These are phyloP conservation scores for Phyllosticta citrichinensis DNA, from an alignment of 2,329 filamentous ascomycete species.

Conservation along the genomic window DNA sequence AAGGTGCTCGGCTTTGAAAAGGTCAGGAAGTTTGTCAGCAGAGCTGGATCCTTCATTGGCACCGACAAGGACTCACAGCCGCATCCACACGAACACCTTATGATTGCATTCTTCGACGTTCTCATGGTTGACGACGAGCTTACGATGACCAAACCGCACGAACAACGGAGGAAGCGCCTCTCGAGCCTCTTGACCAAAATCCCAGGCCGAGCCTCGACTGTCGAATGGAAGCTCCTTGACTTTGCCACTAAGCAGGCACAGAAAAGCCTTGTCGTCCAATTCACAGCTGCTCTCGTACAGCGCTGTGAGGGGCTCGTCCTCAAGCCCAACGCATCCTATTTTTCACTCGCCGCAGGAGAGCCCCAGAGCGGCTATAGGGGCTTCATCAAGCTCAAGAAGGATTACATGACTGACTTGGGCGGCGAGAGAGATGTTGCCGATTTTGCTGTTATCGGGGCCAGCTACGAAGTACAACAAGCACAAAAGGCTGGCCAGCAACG, in stretches of 20 bases:
- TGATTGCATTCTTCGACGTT: conserved; percentile 53
- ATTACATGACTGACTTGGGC: conserved; percentile 68
- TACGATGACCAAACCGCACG: conserved; percentile 44
- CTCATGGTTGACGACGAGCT: conserved; percentile 46
- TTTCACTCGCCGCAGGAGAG: conserved; percentile 30
- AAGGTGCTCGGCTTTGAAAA: conserved; percentile 69
- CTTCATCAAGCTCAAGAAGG: conserved; percentile 80
- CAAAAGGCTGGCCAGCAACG: conserved; percentile 43
- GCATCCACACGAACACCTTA: conserved; percentile 46
- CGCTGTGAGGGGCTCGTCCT: conserved; percentile 71
- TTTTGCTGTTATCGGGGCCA: conserved; percentile 68
- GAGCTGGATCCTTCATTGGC: conserved; percentile 61
- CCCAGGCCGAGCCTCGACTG: conserved; percentile 55
- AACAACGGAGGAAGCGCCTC: conserved; percentile 51
- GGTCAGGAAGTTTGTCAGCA: conserved; percentile 67
- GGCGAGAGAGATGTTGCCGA: conserved; percentile 59
- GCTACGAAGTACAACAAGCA: conserved; percentile 56
- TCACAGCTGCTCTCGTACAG: conserved; percentile 55
- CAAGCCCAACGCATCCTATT: conserved; percentile 73
- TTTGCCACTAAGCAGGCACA: conserved; percentile 47
- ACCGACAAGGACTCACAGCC: conserved; percentile 56
- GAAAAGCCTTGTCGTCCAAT: conserved; percentile 46
- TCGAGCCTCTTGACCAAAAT: conserved; percentile 44
- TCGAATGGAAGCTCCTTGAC: conserved; percentile 57
- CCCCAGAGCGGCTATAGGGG: conserved; percentile 11